These are phyloP conservation scores for Rhypophila decipiens DNA, from an alignment of 495 filamentous ascomycete species.

Conservation along the genomic window DNA sequence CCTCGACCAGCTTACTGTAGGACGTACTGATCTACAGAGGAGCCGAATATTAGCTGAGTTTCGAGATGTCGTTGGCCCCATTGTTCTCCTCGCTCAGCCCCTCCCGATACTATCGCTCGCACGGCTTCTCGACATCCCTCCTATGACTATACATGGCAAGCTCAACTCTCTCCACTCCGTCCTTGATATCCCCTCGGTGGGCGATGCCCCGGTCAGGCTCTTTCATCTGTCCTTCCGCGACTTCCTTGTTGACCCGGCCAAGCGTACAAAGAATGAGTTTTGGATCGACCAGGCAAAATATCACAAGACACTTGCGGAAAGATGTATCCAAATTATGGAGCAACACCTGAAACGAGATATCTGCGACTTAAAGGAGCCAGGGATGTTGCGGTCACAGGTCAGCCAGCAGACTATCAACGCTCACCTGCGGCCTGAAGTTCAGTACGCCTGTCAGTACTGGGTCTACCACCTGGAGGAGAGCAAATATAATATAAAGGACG, in stretches of 20 bases:
- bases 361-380: slow-evolving; percentile 27
- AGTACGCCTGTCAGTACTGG: slow-evolving; percentile 39
- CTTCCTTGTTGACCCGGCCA: slow-evolving; percentile 37
- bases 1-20: slow-evolving; percentile 18
- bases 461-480: slow-evolving; percentile 36
- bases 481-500: slow-evolving; percentile 13
- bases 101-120: slow-evolving; percentile 11
- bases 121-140: slow-evolving; percentile 9
- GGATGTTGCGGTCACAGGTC: slow-evolving; percentile 12
- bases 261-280: slow-evolving; percentile 24
- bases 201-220: slow-evolving; percentile 12
- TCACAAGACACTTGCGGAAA: neutral
- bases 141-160: slow-evolving; percentile 4
- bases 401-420: slow-evolving; percentile 12
- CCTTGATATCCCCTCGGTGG: slow-evolving; percentile 12
- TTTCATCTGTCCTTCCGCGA: slow-evolving; percentile 49
- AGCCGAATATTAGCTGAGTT: slow-evolving; percentile 7
- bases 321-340: slow-evolving; percentile 31
- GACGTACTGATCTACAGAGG: slow-evolving; percentile 5
- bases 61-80: slow-evolving; percentile 16
- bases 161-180: slow-evolving; percentile 26
- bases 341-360: slow-evolving; percentile 29
- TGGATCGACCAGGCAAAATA: slow-evolving; percentile 32
- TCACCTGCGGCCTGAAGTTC: slow-evolving; percentile 20
- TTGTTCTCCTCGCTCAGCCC: slow-evolving; percentile 19